These are phyloP conservation scores for Suillus clintonianus DNA, from an alignment of 768 basidiomycete genomes.

Conservation along the genomic window DNA sequence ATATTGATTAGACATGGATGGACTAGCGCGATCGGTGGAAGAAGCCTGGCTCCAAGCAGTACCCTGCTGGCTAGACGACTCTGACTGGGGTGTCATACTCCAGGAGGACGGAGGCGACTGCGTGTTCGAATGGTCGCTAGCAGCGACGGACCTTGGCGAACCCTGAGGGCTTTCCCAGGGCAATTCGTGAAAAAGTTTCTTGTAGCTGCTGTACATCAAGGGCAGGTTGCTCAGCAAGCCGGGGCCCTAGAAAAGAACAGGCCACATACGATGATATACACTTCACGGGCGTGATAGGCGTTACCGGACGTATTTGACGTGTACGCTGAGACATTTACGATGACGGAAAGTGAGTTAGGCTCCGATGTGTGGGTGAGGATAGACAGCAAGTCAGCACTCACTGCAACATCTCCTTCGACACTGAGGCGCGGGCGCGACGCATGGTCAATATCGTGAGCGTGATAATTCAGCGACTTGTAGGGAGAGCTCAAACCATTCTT, in stretches of 20 bases:
- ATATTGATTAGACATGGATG: conserved; percentile 35
- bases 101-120: conserved; percentile 46
- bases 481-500: conserved; percentile 41
- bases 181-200: conserved; percentile 33
- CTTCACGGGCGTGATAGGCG: conserved; percentile 37
- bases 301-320: conserved; percentile 35
- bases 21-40: conserved; percentile 31
- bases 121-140: conserved; percentile 51
- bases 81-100: conserved; percentile 39
- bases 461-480: conserved; percentile 34
- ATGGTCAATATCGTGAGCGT: conserved; percentile 32
- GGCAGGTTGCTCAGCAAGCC: conserved; percentile 13
- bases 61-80: conserved; percentile 29
- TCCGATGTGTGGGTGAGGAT: conserved; percentile 4
- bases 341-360: conserved; percentile 13
- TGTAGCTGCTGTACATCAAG: conserved; percentile 27
- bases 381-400: conserved; percentile 17
- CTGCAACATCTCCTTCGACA: conserved; percentile 29
- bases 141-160: conserved; percentile 33
- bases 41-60: conserved; percentile 29
- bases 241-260: conserved; percentile 8
- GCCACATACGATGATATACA: conserved; percentile 31
- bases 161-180: conserved; percentile 30
- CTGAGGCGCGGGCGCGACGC: conserved; percentile 19
- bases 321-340: conserved; percentile 19